Base-by-base conservation (phyloP, 202 grass and related monocot species). In the Bolboschoenoplectus hybrid region DNA sequence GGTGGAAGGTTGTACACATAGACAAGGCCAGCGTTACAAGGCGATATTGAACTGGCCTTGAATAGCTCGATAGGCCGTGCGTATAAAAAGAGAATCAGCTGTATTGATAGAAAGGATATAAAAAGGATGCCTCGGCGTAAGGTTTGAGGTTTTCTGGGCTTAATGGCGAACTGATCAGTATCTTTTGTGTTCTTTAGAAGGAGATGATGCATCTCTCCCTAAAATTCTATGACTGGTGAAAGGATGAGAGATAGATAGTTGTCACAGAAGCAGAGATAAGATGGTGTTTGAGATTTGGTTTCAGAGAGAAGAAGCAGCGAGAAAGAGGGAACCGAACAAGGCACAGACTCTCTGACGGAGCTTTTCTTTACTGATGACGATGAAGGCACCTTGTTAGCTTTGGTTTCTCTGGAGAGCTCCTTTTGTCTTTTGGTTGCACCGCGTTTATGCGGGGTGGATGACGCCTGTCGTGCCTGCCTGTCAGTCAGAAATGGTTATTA, bases 1-100 rank as follows among this genome's bases (percentile, higher is more conserved):
- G 61, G 39, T 5, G 95, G 93, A 17, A 98, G 87, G 68, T 95
- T 86, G 86, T 98, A 95, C 16, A 95, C 91, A 50, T 93, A 98
- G 41, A 98, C 83, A 17, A 87, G 41, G 40, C 95, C 93, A 0
- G 82, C 32, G 3, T 63, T 7, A 82, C 95, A 98, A 26, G 49
- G 36, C 2, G 75, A 32, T 4, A 3, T 0, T 55, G 62, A 26
- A 36, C 6, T 36, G 55, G 12, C 38, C 4, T 12, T n/a, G 32
- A 65, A 73, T 3, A 87, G 83, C 43, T 84, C 2, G 82, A 87
- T 56, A 19, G 82, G 61, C 16, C n/a, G 55, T 74, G 71, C 71
- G 86, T 68, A 72, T 5, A 66, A 45, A 81, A 92, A 90, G 77
- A 94, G 81, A 55, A 94, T 11, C 9, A 92, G 64, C 85, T 94